These are phyloP conservation scores for Axilococcus clingmanii DNA, from an alignment of 139 green algal species.

Conservation along the genomic window DNA sequence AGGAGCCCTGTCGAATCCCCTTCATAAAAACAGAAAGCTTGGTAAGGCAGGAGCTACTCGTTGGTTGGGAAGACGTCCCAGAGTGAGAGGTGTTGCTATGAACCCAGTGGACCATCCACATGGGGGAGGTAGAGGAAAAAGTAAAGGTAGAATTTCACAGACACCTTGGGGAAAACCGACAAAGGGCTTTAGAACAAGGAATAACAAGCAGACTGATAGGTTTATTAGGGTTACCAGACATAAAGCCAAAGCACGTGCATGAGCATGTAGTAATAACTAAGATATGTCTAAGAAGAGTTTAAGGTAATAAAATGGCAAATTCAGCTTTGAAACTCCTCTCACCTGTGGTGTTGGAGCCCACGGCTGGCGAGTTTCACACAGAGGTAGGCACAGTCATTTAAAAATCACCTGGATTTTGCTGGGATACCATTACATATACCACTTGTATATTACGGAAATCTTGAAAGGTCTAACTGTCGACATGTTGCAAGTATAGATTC, in stretches of 20 bases:
- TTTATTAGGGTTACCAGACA: constrained; percentile 59
- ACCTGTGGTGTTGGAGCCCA: too few species aligned
- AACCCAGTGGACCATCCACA: constrained; percentile 93
- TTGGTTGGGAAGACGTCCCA: constrained; percentile 44
- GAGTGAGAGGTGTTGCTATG: constrained; percentile 83
- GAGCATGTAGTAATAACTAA: too few species aligned
- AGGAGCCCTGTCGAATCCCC: constrained; percentile 73
- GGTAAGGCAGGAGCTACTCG: constrained; percentile 69
- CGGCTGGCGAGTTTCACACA: too few species aligned
- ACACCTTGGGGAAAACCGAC: constrained; percentile 78
- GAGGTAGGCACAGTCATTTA: too few species aligned
- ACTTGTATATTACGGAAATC: too few species aligned
- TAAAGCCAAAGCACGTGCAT: constrained; percentile 18
- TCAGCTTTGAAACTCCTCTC: too few species aligned
- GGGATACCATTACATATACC: too few species aligned
- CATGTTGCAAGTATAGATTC: too few species aligned
- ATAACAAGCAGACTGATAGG: constrained; percentile 47
- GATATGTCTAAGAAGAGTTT: too few species aligned
- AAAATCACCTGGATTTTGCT: too few species aligned
- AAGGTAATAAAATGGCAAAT: too few species aligned
- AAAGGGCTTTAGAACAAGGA: constrained; percentile 80
- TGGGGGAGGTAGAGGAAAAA: constrained; percentile 68
- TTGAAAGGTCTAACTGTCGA: too few species aligned
- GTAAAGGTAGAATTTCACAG: constrained; percentile 66
- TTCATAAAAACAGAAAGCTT: constrained; percentile 71